phyloP scores from a whole-genome alignment of 345 rosid genomes.

The Rhodomyrtus tomentosa region DNA sequence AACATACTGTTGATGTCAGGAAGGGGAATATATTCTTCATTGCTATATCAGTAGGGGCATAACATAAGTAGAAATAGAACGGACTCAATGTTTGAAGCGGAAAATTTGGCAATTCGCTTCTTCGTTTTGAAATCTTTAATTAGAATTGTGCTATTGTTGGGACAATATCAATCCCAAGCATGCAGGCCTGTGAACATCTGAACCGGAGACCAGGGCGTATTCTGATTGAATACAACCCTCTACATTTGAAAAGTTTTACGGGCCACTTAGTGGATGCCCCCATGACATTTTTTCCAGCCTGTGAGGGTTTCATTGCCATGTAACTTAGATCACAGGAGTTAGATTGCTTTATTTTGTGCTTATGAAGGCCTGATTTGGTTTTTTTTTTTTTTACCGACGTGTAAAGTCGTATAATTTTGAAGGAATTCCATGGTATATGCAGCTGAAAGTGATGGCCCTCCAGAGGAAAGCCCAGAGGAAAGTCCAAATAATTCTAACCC shows the following conservation, averaged over 20 bases:
- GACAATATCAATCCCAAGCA: not conserved
- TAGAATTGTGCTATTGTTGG: not conserved
- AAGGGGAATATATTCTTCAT: not conserved
- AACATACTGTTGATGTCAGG: not conserved
- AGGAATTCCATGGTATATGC: not conserved
- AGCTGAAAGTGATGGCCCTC: conserved; percentile 17
- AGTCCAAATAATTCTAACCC: conserved; percentile 19
- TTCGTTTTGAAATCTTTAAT: not conserved
- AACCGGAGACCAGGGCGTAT: not conserved
- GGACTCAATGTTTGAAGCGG: not conserved
- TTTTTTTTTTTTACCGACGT: not conserved
- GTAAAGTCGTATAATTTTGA: not conserved
- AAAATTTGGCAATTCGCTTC: not conserved
- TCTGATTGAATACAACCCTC: not conserved
- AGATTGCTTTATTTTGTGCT: not conserved
- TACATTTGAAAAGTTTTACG: not conserved
- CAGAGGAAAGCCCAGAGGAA: conserved; percentile 10
- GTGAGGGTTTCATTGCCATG: not conserved
- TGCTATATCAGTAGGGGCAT: not conserved
- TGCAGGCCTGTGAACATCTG: not conserved
- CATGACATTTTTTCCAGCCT: not conserved
- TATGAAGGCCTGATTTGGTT: not conserved
- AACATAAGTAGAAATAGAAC: not conserved
- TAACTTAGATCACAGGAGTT: not conserved
- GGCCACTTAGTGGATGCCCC: not conserved